Evolutionary conservation across 345 rosid genomes (phyloP).

Genomic region (Melastoma malabathricum): DNA sequence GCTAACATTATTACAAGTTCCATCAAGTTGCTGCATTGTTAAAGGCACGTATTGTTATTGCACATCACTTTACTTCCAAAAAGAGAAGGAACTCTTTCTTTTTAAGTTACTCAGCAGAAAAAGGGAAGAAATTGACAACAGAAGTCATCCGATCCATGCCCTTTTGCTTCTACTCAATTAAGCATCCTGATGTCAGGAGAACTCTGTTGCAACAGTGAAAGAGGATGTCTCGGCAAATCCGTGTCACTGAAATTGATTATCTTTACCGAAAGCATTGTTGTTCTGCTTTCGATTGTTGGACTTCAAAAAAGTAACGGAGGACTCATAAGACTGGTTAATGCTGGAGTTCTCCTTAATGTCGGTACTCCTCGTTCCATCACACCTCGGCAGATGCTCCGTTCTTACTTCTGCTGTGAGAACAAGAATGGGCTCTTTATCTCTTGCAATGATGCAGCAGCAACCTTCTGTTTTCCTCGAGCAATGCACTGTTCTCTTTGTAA

Average conservation of each 20-base stretch:
- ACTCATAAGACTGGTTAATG: neutral
- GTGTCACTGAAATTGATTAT: conserved; percentile 27
- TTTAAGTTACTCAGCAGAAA: neutral
- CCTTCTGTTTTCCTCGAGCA: conserved; percentile 34
- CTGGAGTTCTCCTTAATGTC: conserved; percentile 5
- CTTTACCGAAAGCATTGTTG: conserved; percentile 29
- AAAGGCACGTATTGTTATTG: no score
- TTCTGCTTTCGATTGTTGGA: conserved; percentile 51
- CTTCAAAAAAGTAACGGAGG: conserved; percentile 19
- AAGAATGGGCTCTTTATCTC: conserved; percentile 20
- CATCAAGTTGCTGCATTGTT: no score
- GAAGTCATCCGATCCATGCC: neutral
- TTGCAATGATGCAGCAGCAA: conserved; percentile 26
- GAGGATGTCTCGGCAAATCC: conserved; percentile 35
- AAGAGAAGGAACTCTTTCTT: no score
- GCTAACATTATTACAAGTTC: no score
- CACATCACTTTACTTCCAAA: no score
- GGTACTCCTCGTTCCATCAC: conserved; percentile 7
- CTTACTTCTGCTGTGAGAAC: conserved; percentile 35
- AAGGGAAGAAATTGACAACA: conserved; percentile 2
- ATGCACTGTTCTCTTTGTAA: conserved; percentile 31
- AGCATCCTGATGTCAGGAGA: conserved; percentile 34
- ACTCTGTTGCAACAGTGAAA: conserved; percentile 39
- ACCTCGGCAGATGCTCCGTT: conserved; percentile 44
- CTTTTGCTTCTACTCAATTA: conserved; percentile 8